Conservation (phyloP, 2,329 filamentous ascomycete genomes). For the Beauveria sp. region DNA sequence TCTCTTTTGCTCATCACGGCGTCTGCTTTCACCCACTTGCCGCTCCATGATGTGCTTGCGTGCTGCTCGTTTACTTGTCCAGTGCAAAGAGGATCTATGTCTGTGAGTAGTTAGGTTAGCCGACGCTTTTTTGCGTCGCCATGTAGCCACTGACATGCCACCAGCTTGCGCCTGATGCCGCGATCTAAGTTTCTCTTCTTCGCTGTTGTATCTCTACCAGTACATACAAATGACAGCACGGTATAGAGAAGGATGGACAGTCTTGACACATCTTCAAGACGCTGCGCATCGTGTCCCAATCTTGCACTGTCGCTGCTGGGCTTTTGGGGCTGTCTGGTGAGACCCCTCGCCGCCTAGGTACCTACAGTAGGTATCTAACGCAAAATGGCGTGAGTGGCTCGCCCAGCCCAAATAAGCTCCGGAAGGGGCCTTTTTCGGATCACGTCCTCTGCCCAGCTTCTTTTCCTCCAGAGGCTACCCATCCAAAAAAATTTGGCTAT, state of each 20-base stretch:
- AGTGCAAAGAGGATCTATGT: no score
- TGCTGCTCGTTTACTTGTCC: no score
- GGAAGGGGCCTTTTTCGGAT: background rate
- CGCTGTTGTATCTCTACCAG: background rate
- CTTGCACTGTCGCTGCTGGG: background rate
- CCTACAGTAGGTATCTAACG: background rate
- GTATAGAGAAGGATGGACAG: background rate
- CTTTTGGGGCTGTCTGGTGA: no score
- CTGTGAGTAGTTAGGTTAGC: no score
- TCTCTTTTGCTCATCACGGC: no score
- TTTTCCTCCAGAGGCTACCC: background rate
- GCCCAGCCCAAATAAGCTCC: background rate
- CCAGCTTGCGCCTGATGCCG: no score
- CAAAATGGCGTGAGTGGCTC: background rate
- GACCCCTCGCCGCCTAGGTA: no score
- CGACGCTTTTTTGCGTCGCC: no score
- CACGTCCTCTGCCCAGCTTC: background rate
- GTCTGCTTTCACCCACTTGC: no score
- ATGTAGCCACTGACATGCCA: no score
- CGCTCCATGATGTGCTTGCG: no score
- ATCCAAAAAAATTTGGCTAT: background rate
- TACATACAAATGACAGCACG: background rate
- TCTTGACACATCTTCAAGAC: background rate
- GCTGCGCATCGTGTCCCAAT: background rate
- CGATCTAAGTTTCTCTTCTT: no score